These are phyloP conservation scores for Helianthus tuberosus DNA, from an alignment of 129 eudicot species.

Conservation along the genomic window DNA sequence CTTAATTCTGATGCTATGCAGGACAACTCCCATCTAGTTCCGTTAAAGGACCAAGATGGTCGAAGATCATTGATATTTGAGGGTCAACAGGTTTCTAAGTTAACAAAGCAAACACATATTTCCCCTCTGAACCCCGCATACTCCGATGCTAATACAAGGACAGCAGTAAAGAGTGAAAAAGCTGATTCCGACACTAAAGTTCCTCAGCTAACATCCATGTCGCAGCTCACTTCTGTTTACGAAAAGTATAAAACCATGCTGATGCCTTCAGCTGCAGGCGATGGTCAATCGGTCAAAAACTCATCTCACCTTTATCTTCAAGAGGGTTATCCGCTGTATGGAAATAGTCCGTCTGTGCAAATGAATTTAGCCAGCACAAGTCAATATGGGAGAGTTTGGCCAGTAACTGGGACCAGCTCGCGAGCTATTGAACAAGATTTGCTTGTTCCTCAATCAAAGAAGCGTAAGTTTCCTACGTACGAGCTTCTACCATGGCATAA, in stretches of 20 bases:
- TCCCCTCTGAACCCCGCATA: slow-evolving; percentile 44
- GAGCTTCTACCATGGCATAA: slow-evolving; percentile 69
- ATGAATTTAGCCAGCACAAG: slow-evolving; percentile 41
- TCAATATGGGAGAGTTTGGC: slow-evolving; percentile 41
- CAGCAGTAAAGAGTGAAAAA: slow-evolving; percentile 30
- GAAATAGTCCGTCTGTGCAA: slow-evolving; percentile 40
- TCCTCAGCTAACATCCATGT: slow-evolving; percentile 41
- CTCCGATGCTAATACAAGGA: slow-evolving; percentile 25
- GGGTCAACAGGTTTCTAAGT: slow-evolving; percentile 35
- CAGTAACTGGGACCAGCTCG: slow-evolving; percentile 29
- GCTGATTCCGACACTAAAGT: slow-evolving; percentile 25
- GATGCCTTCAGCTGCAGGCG: slow-evolving; percentile 25
- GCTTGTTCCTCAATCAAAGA: slow-evolving; percentile 46
- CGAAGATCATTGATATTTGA: slow-evolving; percentile 33
- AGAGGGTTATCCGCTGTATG: slow-evolving; percentile 37
- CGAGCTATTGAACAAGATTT: slow-evolving; percentile 36
- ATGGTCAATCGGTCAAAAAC: slow-evolving; percentile 27
- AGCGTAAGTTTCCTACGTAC: slow-evolving; percentile 58
- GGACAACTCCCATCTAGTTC: slow-evolving; percentile 29
- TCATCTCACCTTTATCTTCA: slow-evolving; percentile 37
- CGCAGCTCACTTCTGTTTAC: slow-evolving; percentile 28
- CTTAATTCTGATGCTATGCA: slow-evolving; percentile 34
- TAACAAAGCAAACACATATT: slow-evolving; percentile 38
- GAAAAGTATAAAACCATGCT: slow-evolving; percentile 34
- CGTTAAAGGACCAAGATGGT: slow-evolving; percentile 33